Base-by-base conservation (phyloP, 257 asterid species). In the Ocimum tenuiflorum region DNA sequence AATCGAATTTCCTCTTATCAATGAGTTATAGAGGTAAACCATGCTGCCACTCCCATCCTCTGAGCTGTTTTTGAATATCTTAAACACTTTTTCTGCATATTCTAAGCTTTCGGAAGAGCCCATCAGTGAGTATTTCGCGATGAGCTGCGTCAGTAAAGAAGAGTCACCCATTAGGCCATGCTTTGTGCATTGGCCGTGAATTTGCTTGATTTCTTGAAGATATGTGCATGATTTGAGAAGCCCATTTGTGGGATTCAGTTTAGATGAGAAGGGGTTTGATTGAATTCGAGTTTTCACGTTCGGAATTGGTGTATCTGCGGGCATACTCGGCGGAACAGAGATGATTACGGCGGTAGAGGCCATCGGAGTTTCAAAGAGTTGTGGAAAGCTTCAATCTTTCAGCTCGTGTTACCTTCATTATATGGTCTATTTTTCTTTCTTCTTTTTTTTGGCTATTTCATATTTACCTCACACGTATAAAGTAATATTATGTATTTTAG, bases 101-200 rank as follows among this genome's bases (percentile, higher is more conserved):
- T 84, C 78, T 45, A 79, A 73, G 82, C 90, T 72, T 60, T 81
- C 79, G 0, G 65, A 51, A 7, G 81, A 59, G 51, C 79, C 84
- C 66, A 63, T 23, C 59, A 67, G 71, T 1, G 85, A 62, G 65
- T 70, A 84, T 48, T 77, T 81, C 11, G 74, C 76, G 3, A 84
- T 75, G 62, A 81, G 78, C 23, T 75, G 71, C 1, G 75, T 70
- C 1, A 81, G 75, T 13, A 60, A 15, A 33, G 78, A 17, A 14
- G 82, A 65, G 66, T 71, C 51, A 4, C 51, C 62, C 7, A 38
- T 14, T 36, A 60, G 63, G 49, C 87, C 87, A 11, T 71, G 75
- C 53, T 81, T 84, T 1, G 82, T 73, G 64, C 75, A 55, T n/a
- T 71, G 80, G 53, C 76, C 80, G 17, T 81, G 90, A 1, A 81